Percentiles rank a stretch among this genome's conserved stretches.
phyloP scores from a whole-genome alignment of 2,329 filamentous ascomycete species.

The Atkinsonella texensis region DNA sequence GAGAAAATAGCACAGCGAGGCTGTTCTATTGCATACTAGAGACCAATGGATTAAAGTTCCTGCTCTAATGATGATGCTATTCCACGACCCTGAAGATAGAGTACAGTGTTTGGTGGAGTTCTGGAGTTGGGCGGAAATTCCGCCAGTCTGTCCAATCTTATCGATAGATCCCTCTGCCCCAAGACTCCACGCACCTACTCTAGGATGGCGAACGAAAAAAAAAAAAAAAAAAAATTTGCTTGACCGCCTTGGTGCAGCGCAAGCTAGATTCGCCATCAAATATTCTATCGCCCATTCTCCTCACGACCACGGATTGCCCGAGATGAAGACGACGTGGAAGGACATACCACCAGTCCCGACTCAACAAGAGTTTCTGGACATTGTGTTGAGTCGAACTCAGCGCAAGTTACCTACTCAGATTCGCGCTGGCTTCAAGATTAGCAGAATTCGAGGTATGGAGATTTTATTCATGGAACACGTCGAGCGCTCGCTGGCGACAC shows the following conservation, averaged over 20 bases:
- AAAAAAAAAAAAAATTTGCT: conserved; percentile 21
- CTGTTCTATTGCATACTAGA: not conserved
- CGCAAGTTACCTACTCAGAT: conserved; percentile 91
- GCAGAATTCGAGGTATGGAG: conserved; percentile 59
- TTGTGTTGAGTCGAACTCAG: conserved; percentile 89
- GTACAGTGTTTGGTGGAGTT: conserved; percentile 8
- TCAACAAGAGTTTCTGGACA: conserved; percentile 92
- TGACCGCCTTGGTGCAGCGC: conserved; percentile 17
- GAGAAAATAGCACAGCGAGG: too few species aligned
- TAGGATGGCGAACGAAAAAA: conserved; percentile 10
- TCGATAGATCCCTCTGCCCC: conserved; percentile 13
- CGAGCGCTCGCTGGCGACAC: not conserved
- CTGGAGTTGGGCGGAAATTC: conserved; percentile 4
- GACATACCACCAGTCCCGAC: conserved; percentile 82
- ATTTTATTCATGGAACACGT: not conserved
- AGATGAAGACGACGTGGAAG: conserved; percentile 54
- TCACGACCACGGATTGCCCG: conserved; percentile 19
- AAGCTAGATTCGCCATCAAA: conserved; percentile 11
- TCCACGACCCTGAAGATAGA: not conserved
- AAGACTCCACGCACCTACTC: conserved; percentile 13
- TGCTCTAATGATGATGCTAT: not conserved
- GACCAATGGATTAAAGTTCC: not conserved
- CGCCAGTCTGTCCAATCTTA: conserved; percentile 9
- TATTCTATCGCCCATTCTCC: conserved; percentile 1
- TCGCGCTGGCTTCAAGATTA: conserved; percentile 86